Evolutionary conservation across 192 early-diverging fungal species (phyloP).

Genomic region (Backusella sp.): DNA sequence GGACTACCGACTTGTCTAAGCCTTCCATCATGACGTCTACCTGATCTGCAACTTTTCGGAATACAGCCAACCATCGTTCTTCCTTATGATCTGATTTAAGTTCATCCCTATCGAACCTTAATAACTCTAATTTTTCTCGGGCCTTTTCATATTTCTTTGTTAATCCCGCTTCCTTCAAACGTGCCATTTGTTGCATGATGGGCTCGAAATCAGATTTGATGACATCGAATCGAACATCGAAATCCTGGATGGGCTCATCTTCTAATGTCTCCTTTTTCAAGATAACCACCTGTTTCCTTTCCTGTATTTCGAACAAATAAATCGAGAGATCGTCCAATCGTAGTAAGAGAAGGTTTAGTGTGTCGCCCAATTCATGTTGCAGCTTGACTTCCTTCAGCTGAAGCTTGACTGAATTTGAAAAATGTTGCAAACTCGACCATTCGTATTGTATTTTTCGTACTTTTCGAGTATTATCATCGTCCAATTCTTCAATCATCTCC

Average conservation of each 20-base stretch:
- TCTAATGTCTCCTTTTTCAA: conserved; percentile 4
- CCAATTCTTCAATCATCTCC: conserved; percentile 14
- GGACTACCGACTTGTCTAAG: conserved; percentile 47
- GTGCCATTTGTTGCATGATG: neutral
- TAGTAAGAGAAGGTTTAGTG: conserved; percentile 34
- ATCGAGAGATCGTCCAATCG: conserved; percentile 44
- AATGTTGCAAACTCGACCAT: conserved; percentile 55
- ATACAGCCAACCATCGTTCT: conserved; percentile 56
- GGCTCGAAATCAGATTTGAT: neutral
- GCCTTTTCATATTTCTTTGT: conserved; percentile 31
- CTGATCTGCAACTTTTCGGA: conserved; percentile 52
- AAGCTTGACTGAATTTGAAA: conserved; percentile 50
- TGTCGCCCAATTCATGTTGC: conserved; percentile 32
- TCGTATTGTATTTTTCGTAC: conserved; percentile 45
- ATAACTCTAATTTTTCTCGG: conserved; percentile 47
- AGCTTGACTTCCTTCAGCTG: conserved; percentile 39
- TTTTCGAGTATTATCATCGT: neutral
- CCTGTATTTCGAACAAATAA: conserved; percentile 45
- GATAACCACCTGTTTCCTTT: conserved; percentile 24
- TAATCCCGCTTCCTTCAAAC: conserved; percentile 12
- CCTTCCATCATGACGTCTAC: conserved; percentile 60
- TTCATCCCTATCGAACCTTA: conserved; percentile 50
- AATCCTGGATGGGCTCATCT: neutral
- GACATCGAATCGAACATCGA: conserved; percentile 1
- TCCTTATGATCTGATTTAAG: conserved; percentile 59